phyloP scores from a whole-genome alignment of 768 basidiomycete genomes.

The Tricholoma hemisulphureum region DNA sequence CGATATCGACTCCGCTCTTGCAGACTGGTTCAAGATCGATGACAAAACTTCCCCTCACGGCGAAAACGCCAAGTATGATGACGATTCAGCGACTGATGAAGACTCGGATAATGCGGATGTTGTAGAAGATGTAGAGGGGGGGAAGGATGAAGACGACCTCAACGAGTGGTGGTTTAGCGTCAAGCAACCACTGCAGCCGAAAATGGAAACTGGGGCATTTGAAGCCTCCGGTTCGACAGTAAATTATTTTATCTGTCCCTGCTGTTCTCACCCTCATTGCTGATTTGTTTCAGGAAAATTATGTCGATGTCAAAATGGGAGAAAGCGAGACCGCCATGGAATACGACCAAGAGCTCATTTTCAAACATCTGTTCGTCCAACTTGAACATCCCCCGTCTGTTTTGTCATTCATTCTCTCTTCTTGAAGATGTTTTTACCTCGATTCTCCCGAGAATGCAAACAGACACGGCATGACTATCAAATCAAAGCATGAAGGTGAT shows the following conservation, averaged over 20 bases:
- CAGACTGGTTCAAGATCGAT: conserved; percentile 64
- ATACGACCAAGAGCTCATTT: conserved; percentile 78
- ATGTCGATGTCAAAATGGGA: conserved; percentile 61
- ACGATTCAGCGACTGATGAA: conserved; percentile 60
- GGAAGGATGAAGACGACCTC: conserved; percentile 28
- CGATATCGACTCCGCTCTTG: conserved; percentile 45
- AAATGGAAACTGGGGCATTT: conserved; percentile 3
- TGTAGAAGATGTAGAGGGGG: conserved; percentile 28
- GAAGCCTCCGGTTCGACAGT: conserved; percentile 8
- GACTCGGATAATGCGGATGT: conserved; percentile 71
- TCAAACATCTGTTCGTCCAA: conserved; percentile 71
- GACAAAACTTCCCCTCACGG: conserved; percentile 22
- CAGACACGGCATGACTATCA: conserved; percentile 59
- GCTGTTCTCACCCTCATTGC: neutral
- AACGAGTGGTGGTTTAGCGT: conserved; percentile 46
- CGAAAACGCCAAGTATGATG: conserved; percentile 33
- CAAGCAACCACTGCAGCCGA: conserved; percentile 21
- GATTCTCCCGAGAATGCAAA: conserved; percentile 77
- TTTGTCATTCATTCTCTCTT: conserved; percentile 4
- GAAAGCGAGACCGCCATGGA: conserved; percentile 65
- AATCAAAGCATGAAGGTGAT: conserved; percentile 49
- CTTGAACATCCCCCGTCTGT: neutral
- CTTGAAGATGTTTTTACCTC: conserved; percentile 80
- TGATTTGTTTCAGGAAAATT: neutral
- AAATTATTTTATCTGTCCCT: neutral